A percentile compares a stretch with the other conserved stretches of the same genome.
Conservation (phyloP, 371 early-diverging fungal genomes). For the Rhizopus arrhizus region DNA sequence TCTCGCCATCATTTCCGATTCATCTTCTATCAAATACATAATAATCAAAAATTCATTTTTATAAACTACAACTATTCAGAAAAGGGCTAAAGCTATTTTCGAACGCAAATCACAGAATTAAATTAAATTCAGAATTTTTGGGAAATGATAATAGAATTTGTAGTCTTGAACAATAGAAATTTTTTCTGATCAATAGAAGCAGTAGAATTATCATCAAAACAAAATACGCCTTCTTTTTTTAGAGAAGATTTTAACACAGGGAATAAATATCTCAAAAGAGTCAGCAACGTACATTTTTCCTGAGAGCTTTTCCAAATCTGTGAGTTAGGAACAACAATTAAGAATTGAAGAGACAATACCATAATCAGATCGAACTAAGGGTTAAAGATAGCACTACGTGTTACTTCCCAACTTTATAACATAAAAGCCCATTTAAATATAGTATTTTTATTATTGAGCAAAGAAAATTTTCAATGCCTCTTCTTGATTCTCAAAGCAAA, state of each 20-base stretch:
- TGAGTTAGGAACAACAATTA: slow-evolving; percentile 9
- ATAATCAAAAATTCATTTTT: no score
- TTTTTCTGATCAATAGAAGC: not conserved
- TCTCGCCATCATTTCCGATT: no score
- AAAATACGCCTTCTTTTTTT: not conserved
- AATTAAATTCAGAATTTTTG: no score
- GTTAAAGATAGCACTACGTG: slow-evolving; percentile 12
- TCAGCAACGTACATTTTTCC: slow-evolving; percentile 20
- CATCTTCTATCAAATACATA: no score
- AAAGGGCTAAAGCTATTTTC: no score
- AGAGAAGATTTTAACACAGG: slow-evolving; percentile 10
- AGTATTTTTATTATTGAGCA: slow-evolving; percentile 1
- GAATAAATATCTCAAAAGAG: slow-evolving; percentile 21
- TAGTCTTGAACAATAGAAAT: not conserved
- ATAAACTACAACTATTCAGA: no score
- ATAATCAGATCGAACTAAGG: slow-evolving; percentile 11
- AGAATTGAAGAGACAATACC: slow-evolving; percentile 8
- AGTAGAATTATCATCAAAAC: slow-evolving; percentile 5
- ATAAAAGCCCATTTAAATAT: slow-evolving; percentile 3
- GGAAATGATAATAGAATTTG: not conserved
- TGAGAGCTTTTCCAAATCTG: slow-evolving; percentile 24
- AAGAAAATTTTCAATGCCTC: slow-evolving; percentile 5
- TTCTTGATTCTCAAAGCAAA: slow-evolving; percentile 7
- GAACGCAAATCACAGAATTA: no score
- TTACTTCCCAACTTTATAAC: slow-evolving; percentile 10